phyloP scores from a whole-genome alignment of 1,139 yeast species.

The Kluyveromyces sp. region DNA sequence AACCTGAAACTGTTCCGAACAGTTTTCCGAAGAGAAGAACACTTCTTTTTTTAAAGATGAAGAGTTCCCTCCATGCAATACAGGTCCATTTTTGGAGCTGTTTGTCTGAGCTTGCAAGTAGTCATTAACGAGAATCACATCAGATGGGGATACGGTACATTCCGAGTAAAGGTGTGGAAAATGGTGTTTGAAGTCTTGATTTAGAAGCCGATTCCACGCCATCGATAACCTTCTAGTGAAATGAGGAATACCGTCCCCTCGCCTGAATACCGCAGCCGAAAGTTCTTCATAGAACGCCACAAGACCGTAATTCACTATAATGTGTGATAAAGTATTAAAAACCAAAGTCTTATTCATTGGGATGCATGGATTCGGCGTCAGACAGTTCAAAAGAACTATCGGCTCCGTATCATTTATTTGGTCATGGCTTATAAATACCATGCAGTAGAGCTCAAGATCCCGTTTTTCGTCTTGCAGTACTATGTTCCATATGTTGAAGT shows the following conservation, averaged over 20 bases:
- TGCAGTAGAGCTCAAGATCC: slow-evolving; percentile 20
- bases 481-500: slow-evolving; percentile 29
- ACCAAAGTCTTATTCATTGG: slow-evolving; percentile 27
- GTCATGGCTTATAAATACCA: slow-evolving; percentile 16
- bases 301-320: slow-evolving; percentile 20
- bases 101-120: slow-evolving; percentile 2
- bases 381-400: slow-evolving; percentile 21
- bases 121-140: slow-evolving; percentile 7
- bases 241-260: slow-evolving; percentile 2
- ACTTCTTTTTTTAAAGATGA: neutral
- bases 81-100: neutral
- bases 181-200: slow-evolving; percentile 22
- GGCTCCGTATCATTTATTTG: slow-evolving; percentile 15
- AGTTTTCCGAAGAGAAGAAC: neutral
- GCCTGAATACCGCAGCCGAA: slow-evolving; percentile 16
- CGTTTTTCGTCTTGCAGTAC: slow-evolving; percentile 19
- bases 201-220: slow-evolving; percentile 30
- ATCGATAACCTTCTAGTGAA: slow-evolving; percentile 2
- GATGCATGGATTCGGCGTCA: slow-evolving; percentile 25
- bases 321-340: slow-evolving; percentile 19
- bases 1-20: slow-evolving; percentile 4
- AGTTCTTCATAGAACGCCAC: slow-evolving; percentile 20
- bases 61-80: neutral
- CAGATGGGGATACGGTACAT: slow-evolving; percentile 4
- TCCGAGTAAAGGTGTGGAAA: slow-evolving; percentile 24